Evolutionary conservation across 164 flowering plant species (phyloP).

Genomic region (Amborella trichopoda): DNA sequence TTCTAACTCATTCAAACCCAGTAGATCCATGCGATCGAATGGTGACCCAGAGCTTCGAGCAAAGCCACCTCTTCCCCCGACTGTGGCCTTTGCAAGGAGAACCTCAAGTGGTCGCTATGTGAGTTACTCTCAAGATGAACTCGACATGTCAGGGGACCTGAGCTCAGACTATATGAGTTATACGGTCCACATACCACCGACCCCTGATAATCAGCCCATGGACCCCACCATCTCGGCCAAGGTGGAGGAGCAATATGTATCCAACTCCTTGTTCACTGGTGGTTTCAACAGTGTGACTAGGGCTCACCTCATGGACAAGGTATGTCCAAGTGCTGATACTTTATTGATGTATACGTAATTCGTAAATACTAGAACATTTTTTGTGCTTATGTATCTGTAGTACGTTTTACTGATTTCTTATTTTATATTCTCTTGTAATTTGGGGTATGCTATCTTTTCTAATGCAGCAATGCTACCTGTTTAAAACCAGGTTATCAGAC

Average conservation of each 20-base stretch:
- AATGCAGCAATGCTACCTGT: too few relatives aligned
- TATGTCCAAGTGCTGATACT: too few relatives aligned
- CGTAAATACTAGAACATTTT: too few relatives aligned
- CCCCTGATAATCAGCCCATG: constrained; percentile 55
- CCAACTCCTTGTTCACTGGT: constrained; percentile 57
- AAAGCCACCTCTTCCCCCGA: constrained; percentile 11
- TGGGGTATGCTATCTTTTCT: too few relatives aligned
- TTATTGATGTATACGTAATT: too few relatives aligned
- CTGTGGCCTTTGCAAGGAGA: constrained; percentile 34
- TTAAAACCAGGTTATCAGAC: too few relatives aligned
- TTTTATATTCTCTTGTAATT: too few relatives aligned
- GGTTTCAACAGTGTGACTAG: constrained; percentile 48
- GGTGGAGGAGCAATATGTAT: constrained; percentile 64
- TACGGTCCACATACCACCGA: constrained; percentile 53
- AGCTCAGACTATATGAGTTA: constrained; percentile 35
- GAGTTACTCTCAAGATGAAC: constrained; percentile 42
- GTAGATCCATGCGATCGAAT: constrained; percentile 24
- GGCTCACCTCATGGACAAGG: constrained; percentile 63
- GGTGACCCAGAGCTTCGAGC: constrained; percentile 24
- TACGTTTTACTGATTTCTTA: too few relatives aligned
- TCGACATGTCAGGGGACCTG: constrained; percentile 37
- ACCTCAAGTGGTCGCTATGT: constrained; percentile 49
- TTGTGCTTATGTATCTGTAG: too few relatives aligned
- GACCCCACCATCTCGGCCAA: constrained; percentile 35
- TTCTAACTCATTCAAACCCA: constrained; percentile 33